phyloP scores from a whole-genome alignment of 768 basidiomycete genomes.

The Russula compacta region DNA sequence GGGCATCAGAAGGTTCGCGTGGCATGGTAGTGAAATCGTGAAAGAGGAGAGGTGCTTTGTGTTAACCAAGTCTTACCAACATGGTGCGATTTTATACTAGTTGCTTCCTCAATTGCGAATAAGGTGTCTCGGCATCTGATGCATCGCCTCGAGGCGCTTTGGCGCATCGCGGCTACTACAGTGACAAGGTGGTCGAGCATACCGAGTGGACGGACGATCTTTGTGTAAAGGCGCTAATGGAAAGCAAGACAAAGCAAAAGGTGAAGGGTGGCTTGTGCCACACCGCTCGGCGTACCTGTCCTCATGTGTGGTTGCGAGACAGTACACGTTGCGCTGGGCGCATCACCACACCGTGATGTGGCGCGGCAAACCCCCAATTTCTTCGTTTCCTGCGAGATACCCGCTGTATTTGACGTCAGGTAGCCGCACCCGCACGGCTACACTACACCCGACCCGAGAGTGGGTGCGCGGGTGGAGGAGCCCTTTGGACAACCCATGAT shows the following conservation, averaged over 20 bases:
- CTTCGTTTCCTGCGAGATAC: background rate
- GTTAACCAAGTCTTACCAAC: background rate
- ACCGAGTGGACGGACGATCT: conserved; percentile 8
- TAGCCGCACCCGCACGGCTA: background rate
- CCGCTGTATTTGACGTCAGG: background rate
- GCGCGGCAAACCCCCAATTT: background rate
- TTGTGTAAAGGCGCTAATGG: background rate
- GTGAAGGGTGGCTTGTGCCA: background rate
- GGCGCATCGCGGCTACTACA: background rate
- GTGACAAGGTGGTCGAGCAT: conserved; percentile 12
- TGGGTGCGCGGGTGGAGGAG: too few species aligned
- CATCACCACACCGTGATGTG: conserved; percentile 1
- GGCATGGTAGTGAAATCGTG: conserved; percentile 16
- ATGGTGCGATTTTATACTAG: conserved; percentile 5
- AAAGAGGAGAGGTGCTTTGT: background rate
- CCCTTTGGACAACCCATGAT: too few species aligned
- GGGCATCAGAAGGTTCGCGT: conserved; percentile 29
- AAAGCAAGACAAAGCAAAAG: background rate
- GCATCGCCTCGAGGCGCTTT: conserved; percentile 15
- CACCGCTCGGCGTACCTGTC: background rate
- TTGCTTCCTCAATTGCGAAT: conserved; percentile 10
- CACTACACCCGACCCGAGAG: too few species aligned
- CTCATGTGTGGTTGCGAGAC: background rate
- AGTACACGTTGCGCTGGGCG: background rate
- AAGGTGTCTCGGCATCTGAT: conserved; percentile 6